Conservation (phyloP, 78 protist genomes). For the slime mould (Dictyostelium discoideum) region DNA sequence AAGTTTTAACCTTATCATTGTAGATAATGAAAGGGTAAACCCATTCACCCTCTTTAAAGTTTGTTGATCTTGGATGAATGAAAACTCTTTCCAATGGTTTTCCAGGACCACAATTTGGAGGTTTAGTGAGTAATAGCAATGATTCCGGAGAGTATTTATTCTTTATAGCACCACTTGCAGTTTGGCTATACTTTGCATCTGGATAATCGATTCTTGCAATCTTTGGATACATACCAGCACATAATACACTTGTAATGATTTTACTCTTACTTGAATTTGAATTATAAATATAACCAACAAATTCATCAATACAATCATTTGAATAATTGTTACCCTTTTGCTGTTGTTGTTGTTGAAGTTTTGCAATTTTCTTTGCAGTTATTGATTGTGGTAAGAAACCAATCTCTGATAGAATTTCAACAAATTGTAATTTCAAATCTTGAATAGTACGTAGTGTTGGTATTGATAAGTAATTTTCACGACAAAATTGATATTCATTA, state of each 20-base stretch:
- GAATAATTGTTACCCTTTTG: neutral
- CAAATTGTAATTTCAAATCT: slow-evolving; percentile 80
- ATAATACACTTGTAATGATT: neutral
- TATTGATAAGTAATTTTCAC: slow-evolving; percentile 54
- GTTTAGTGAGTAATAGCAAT: neutral
- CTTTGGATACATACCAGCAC: slow-evolving; percentile 86
- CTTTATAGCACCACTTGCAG: slow-evolving; percentile 86
- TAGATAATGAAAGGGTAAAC: slow-evolving; percentile 51
- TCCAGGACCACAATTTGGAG: neutral
- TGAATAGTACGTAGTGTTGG: slow-evolving; percentile 65
- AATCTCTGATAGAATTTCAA: slow-evolving; percentile 73
- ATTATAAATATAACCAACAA: slow-evolving; percentile 33
- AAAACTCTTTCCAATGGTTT: slow-evolving; percentile 44
- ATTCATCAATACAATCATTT: slow-evolving; percentile 39
- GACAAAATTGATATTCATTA: slow-evolving; percentile 43
- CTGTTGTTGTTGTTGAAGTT: neutral
- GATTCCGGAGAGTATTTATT: slow-evolving; percentile 81
- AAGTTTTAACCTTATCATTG: slow-evolving; percentile 75
- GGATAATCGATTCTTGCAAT: slow-evolving; percentile 60
- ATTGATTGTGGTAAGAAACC: slow-evolving; percentile 44
- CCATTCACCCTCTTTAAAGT: slow-evolving; percentile 59
- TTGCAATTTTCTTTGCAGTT: neutral
- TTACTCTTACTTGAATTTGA: slow-evolving; percentile 27
- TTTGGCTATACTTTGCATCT: slow-evolving; percentile 39
- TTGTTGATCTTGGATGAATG: slow-evolving; percentile 79